Evolutionary conservation across 139 green algal genomes (phyloP), one percentile per base, ranked within the genome.

Genomic region (Ettlia oleoabundans): DNA sequence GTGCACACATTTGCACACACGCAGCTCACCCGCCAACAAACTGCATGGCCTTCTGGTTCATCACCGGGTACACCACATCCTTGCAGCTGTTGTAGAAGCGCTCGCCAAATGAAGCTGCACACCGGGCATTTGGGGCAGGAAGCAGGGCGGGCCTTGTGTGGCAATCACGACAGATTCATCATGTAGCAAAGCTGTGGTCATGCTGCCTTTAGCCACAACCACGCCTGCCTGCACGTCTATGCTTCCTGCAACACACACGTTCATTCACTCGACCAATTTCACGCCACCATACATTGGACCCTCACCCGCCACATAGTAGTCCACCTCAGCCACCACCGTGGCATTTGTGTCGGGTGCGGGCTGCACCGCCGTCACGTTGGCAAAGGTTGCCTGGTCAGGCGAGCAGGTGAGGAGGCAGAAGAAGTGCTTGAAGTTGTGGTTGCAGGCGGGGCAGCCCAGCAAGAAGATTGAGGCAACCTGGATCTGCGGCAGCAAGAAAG

Each of bases 351-450:
- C 86, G 5, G 28, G 26, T 0, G 90, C 90, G 6, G 35, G 19
- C 86, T 94, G 88, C 37, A 92, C 88, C 3, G 69, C 76, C 0
- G 90, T 95, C 28, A 98, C 90, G 61, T 98, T 96, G 13, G 91
- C 82, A 69, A 96, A 98, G 1, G 90, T 87, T 15, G 93, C 89
- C 70, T 98, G 95, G 81, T 97, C 89, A 1, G 92, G 89, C 3
- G 92, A 95, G 85, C 94, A 97, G 8, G 89, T 89, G 22, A 95
- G 74, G 26, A 80, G 78, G 61, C 92, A 96, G 89, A 94, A 98
- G 64, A 98, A 91, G 80, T 96, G 88, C 41, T 95, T 86, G 87
- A 98, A 98, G 87, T 98, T 98, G 85, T 95, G 92, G 41, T 89
- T 85, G 87, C 95, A 98, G 15, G 95, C 95, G 32, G 95, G 95